Percentiles rank a stretch among this genome's conserved stretches.
phyloP scores from a whole-genome alignment of 2,329 filamentous ascomycete genomes.

The Sclerotinia glacialis region DNA sequence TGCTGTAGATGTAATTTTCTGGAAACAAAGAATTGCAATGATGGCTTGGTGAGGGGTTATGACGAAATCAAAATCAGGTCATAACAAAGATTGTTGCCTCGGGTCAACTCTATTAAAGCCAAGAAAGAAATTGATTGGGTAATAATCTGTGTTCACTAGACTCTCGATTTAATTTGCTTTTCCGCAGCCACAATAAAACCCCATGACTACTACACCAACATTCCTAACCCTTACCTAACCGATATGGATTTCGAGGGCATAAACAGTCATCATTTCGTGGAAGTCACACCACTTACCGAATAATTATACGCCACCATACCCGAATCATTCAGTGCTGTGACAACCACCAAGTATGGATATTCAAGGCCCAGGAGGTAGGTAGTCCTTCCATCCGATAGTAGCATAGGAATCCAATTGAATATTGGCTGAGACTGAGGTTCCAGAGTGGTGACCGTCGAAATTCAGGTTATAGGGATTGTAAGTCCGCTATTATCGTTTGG shows the following conservation, averaged over 20 bases:
- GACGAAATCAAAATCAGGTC: constrained; percentile 1
- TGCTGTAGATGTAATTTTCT: neutral
- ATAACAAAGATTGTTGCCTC: neutral
- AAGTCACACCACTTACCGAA: constrained; percentile 40
- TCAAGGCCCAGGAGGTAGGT: constrained; percentile 27
- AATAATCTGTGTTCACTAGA: neutral
- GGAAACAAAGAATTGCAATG: neutral
- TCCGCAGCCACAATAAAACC: neutral
- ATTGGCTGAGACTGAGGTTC: constrained; percentile 39
- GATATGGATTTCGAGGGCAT: constrained; percentile 43
- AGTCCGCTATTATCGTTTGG: constrained; percentile 46
- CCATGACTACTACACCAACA: neutral
- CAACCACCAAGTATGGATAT: constrained; percentile 33
- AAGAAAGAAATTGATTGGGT: neutral
- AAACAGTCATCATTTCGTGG: constrained; percentile 42
- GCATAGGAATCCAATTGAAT: constrained; percentile 29
- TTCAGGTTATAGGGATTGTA: constrained; percentile 48
- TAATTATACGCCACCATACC: constrained; percentile 40
- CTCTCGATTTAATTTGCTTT: neutral
- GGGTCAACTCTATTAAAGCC: neutral
- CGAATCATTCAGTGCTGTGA: constrained; percentile 35
- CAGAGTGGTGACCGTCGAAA: constrained; percentile 45
- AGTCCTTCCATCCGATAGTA: constrained; percentile 30
- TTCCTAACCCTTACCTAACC: neutral
- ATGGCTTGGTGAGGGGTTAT: constrained; percentile 7